Evolutionary conservation across 805 yeast genomes (phyloP).

Genomic region (Pichia insulana): DNA sequence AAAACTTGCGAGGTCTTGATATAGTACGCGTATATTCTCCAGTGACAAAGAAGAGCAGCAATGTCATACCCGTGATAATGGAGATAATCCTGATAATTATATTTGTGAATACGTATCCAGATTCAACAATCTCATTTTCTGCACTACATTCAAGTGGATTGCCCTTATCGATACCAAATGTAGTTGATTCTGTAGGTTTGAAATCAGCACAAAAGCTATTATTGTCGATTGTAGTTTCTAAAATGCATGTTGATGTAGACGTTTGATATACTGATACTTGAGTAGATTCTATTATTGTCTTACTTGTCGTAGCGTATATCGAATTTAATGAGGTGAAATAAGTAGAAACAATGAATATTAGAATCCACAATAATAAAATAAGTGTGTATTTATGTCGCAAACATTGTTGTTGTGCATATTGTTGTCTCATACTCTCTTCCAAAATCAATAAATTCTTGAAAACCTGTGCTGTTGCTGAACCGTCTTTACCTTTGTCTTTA

Average conservation of each 20-base stretch:
- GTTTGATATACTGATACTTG: no score
- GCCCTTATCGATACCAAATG: not conserved
- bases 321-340: conserved; percentile 27
- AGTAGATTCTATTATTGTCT: not conserved
- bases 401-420: conserved; percentile 61
- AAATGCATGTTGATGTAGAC: no score
- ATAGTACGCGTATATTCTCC: conserved; percentile 88
- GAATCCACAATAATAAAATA: conserved; percentile 27
- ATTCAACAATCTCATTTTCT: not conserved
- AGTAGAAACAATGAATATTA: conserved; percentile 27
- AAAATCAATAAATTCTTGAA: conserved; percentile 73
- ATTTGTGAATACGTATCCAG: conserved; percentile 26
- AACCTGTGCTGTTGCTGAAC: conserved; percentile 48
- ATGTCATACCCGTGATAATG: conserved; percentile 54
- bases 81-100: conserved; percentile 46
- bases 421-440: conserved; percentile 80
- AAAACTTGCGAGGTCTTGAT: conserved; percentile 68
- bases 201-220: no score
- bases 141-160: not conserved
- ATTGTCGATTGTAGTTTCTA: no score
- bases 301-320: not conserved
- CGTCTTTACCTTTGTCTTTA: conserved; percentile 10
- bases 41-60: conserved; percentile 70
- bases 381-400: conserved; percentile 55
- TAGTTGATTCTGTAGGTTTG: no score